A percentile compares a stretch with the other conserved stretches of the same genome.
Evolutionary conservation across 768 basidiomycete species (phyloP).

Genomic region (Lentinula guzmanii): DNA sequence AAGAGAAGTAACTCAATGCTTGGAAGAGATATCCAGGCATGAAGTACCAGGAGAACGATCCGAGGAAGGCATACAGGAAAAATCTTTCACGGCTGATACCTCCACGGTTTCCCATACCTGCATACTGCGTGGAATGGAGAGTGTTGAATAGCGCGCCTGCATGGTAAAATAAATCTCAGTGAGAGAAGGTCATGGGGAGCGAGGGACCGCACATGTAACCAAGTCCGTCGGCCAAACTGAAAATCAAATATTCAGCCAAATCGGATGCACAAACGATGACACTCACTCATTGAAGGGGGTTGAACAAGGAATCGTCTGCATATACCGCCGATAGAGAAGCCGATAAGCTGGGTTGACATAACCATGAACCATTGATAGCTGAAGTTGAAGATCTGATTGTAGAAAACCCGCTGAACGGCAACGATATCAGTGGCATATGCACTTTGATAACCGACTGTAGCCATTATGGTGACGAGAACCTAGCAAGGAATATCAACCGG

Average conservation of each 20-base stretch:
- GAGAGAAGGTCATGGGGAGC: slow-evolving; percentile 9
- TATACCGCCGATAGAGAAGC: slow-evolving; percentile 76
- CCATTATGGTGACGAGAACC: slow-evolving; percentile 55
- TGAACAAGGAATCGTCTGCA: slow-evolving; percentile 71
- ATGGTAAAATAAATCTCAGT: not conserved
- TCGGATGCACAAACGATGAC: not conserved
- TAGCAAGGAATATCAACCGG: slow-evolving; percentile 11
- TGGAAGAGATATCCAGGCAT: slow-evolving; percentile 73
- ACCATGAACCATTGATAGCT: slow-evolving; percentile 74
- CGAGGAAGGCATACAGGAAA: slow-evolving; percentile 61
- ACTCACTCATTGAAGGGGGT: slow-evolving; percentile 63
- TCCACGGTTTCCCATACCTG: slow-evolving; percentile 56
- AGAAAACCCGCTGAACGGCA: slow-evolving; percentile 72
- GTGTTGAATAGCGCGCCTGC: slow-evolving; percentile 61
- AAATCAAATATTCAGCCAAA: slow-evolving; percentile 23
- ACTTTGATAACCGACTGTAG: slow-evolving; percentile 32
- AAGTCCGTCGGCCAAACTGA: slow-evolving; percentile 77
- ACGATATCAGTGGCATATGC: slow-evolving; percentile 76
- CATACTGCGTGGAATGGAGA: slow-evolving; percentile 65
- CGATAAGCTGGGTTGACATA: slow-evolving; percentile 70
- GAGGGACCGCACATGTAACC: slow-evolving; percentile 54
- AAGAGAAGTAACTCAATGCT: slow-evolving; percentile 54
- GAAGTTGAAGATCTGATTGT: slow-evolving; percentile 58
- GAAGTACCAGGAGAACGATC: slow-evolving; percentile 58
- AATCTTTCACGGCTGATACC: slow-evolving; percentile 74